phyloP scores from a whole-genome alignment of 1,139 yeast genomes.

The Geotrichum europaeum region DNA sequence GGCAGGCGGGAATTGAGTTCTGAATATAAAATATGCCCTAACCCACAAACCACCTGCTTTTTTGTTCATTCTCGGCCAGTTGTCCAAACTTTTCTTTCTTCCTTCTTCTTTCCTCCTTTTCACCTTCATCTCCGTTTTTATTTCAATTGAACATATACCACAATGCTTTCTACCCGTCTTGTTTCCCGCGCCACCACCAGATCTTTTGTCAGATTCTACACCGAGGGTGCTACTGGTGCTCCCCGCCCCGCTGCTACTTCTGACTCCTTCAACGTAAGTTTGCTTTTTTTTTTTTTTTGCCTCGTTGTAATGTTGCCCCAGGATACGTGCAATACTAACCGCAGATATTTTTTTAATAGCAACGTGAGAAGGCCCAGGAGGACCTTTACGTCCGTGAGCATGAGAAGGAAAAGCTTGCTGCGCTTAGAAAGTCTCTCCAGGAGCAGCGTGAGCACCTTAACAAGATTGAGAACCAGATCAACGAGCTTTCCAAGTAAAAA shows the following conservation, averaged over 20 bases:
- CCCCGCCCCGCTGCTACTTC: slow-evolving; percentile 45
- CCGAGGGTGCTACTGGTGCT: slow-evolving; percentile 53
- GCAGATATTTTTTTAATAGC: slow-evolving; percentile 30
- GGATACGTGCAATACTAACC: not conserved
- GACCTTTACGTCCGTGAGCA: slow-evolving; percentile 56
- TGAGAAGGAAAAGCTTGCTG: slow-evolving; percentile 57
- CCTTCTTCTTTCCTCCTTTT: not conserved
- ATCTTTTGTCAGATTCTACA: slow-evolving; percentile 40
- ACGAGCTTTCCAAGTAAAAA: slow-evolving; percentile 10
- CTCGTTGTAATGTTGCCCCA: not conserved
- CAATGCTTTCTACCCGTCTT: slow-evolving; percentile 15
- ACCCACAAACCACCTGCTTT: not conserved
- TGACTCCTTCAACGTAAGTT: slow-evolving; percentile 48
- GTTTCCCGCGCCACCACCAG: slow-evolving; percentile 12
- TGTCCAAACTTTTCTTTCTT: not conserved
- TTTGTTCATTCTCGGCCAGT: not conserved
- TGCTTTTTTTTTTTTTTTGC: not conserved
- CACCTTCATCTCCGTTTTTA: not conserved
- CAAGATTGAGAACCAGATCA: slow-evolving; percentile 26
- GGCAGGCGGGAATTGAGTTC: not conserved
- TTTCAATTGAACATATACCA: not conserved
- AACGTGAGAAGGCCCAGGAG: slow-evolving; percentile 69
- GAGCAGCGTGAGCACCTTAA: slow-evolving; percentile 43
- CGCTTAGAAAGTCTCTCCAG: slow-evolving; percentile 40
- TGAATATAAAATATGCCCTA: not conserved